Percentiles rank a stretch among this genome's conserved stretches.
Evolutionary conservation across 768 basidiomycete genomes (phyloP).

Genomic region (Leucocoprinus birnbaumii): DNA sequence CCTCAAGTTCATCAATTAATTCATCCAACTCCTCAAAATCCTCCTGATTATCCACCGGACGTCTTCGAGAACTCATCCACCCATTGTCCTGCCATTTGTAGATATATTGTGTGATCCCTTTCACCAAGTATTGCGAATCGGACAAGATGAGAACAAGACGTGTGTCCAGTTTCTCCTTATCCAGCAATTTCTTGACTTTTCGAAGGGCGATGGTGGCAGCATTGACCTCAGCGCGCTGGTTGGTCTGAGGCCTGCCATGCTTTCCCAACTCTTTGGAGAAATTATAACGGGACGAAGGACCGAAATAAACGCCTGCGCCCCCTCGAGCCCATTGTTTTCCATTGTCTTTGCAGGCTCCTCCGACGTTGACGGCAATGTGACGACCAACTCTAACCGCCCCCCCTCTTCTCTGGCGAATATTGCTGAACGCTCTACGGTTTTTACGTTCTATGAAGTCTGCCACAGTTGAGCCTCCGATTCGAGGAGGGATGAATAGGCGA

Average conservation of each 20-base stretch:
- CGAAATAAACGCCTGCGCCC: conserved; percentile 10
- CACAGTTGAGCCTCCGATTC: background rate
- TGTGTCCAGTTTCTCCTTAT: background rate
- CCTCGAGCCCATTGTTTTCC: conserved; percentile 10
- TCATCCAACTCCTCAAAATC: background rate
- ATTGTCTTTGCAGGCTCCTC: conserved; percentile 12
- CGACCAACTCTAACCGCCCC: background rate
- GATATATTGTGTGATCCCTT: conserved; percentile 6
- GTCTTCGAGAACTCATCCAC: conserved; percentile 5
- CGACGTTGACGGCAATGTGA: conserved; percentile 7
- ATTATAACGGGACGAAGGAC: background rate
- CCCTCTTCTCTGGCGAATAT: background rate
- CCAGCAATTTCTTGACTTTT: background rate
- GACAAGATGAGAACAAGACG: conserved; percentile 4
- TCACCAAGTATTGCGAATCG: conserved; percentile 10
- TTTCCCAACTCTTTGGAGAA: background rate
- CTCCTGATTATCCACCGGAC: background rate
- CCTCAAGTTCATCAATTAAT: background rate
- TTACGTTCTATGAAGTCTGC: background rate
- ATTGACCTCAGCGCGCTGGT: conserved; percentile 8
- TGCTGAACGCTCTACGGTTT: background rate
- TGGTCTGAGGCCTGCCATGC: conserved; percentile 3
- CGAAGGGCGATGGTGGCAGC: conserved; percentile 9
- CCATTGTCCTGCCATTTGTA: conserved; percentile 8
- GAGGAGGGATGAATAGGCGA: background rate